Conservation (phyloP, 163 green algal genomes). For the Coccomyxa subellipsoidea region DNA sequence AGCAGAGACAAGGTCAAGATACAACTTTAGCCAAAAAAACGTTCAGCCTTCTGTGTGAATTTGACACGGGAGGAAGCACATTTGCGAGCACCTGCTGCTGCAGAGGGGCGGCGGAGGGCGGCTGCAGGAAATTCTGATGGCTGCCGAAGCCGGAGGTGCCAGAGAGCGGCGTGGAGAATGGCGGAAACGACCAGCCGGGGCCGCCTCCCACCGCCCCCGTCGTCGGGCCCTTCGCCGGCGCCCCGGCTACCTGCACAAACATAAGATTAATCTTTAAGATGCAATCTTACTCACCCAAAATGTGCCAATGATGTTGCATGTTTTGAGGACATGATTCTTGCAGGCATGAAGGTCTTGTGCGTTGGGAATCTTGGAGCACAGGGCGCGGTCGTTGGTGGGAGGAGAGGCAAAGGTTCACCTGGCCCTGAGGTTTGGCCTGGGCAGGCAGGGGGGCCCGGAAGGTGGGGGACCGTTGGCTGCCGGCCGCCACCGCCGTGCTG, state of each 20-base stretch:
- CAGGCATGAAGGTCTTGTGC: too few species aligned
- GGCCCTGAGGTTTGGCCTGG: neutral
- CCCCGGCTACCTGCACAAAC: neutral
- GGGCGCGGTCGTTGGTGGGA: too few species aligned
- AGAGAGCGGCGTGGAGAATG: neutral
- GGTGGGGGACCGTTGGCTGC: neutral
- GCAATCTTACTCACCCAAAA: too few species aligned
- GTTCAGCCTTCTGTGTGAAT: too few species aligned
- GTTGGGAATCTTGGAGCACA: too few species aligned
- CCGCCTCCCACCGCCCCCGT: neutral
- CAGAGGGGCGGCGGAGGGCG: neutral
- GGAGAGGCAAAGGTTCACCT: neutral
- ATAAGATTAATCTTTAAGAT: neutral
- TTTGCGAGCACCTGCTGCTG: conserved; percentile 4
- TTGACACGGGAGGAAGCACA: neutral
- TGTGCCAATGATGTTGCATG: too few species aligned
- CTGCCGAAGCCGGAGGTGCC: neutral
- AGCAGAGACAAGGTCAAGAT: too few species aligned
- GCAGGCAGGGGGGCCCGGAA: neutral
- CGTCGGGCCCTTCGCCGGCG: neutral
- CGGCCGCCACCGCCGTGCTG: neutral
- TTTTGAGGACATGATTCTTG: too few species aligned
- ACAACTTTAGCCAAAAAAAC: too few species aligned
- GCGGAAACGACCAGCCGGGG: neutral
- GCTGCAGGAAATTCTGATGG: neutral